Conservation (phyloP, 2,329 filamentous ascomycete genomes). For the Phyllosticta paracitricarpa region DNA sequence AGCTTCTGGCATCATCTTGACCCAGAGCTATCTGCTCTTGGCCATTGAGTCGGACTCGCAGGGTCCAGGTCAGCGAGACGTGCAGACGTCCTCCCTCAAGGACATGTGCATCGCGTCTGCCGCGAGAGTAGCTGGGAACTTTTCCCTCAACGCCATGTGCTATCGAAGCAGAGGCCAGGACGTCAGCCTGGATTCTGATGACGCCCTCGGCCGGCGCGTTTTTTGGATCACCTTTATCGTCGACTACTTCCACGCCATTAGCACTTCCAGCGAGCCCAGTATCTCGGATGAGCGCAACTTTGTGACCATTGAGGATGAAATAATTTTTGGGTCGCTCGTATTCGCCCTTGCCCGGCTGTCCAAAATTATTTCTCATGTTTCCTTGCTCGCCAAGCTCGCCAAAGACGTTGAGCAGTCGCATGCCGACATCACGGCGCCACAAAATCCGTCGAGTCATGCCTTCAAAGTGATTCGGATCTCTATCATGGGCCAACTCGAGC, state of each 20-base stretch:
- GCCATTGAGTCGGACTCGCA: conserved; percentile 25
- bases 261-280: conserved; percentile 23
- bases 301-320: conserved; percentile 13
- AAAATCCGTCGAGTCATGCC: conserved; percentile 18
- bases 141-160: not conserved
- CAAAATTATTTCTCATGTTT: conserved; percentile 20
- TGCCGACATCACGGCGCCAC: conserved; percentile 13
- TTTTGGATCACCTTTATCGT: conserved; percentile 28
- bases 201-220: conserved; percentile 21
- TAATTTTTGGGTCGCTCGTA: conserved; percentile 13
- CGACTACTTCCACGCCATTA: conserved; percentile 28
- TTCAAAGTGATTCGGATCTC: conserved; percentile 18
- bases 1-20: conserved; percentile 25
- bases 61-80: conserved; percentile 21
- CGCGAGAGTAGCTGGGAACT: not conserved
- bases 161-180: conserved; percentile 2
- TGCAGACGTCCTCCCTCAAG: conserved; percentile 21
- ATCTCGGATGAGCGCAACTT: conserved; percentile 22
- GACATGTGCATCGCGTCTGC: conserved; percentile 3
- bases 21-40: conserved; percentile 19
- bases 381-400: conserved; percentile 22
- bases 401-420: conserved; percentile 22
- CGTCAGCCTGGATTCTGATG: conserved; percentile 22
- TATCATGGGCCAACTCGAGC: conserved; percentile 23
- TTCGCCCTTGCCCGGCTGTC: conserved; percentile 27